Evolutionary conservation across 441 rosid species (phyloP), one percentile per base, ranked within the genome.

Genomic region (Populus hybrid): DNA sequence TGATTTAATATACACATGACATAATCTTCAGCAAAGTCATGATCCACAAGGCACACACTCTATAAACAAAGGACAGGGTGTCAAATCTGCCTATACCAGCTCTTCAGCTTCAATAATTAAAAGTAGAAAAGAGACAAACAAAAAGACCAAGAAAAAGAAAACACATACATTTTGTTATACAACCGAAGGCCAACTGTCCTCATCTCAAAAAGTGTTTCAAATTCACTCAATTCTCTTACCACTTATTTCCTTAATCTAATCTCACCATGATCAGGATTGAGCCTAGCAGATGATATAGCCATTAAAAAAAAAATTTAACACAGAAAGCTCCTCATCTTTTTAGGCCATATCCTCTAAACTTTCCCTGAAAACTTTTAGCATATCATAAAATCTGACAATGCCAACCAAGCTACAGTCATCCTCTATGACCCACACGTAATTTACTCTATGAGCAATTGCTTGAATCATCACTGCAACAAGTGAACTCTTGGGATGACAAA

Each of bases 391-490:
- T 14, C 94, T 92, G 16, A 95, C 98, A 71, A 93, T 91, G 64
- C 99, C 99, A 42, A 89, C 86, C 87, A 95, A 84, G 80, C 90
- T 86, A 77, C 88, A 87, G 64, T 93, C 97, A 14, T 89, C 91
- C 71, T 90, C 92, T 10, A 87, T 69, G 28, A 95, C 99, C 99
- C 99, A 95, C 68, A 91, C 95, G 56, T 95, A 90, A 28, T 90
- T 95, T 82, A 92, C 95, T 40, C 97, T 89, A 29, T 89, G 95
- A 35, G 98, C 85, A 65, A 91, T 89, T 28, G 98, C 98, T 78
- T 95, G 97, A 77, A 93, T 87, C 99, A 95, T 92, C 72, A 94
- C 97, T 2, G 99, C 98, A 72, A 90, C 89, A n/a, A 95, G 88
- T 35, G 99, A 90, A 78, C 97, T 95, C 82, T 88, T 90, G 20